Percentiles rank a stretch among this genome's conserved stretches.
These are phyloP conservation scores for Zoysia pacifica DNA, from an alignment of 176 grass and related monocot species.

Conservation along the genomic window DNA sequence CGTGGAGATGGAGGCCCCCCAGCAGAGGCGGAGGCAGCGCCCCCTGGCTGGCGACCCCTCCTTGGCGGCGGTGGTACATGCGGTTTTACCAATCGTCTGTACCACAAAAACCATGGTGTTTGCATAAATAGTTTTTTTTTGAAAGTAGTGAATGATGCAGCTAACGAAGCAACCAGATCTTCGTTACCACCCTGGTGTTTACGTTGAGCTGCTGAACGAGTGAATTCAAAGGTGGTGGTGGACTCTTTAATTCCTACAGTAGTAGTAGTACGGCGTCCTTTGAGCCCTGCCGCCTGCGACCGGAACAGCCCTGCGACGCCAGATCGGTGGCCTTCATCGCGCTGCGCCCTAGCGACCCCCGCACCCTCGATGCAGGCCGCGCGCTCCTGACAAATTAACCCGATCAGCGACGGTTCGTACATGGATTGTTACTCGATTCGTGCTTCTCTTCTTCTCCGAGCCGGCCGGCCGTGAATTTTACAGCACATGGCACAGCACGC, in stretches of 20 bases:
- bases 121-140: no score
- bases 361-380: neutral
- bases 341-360: neutral
- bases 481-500: no score
- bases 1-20: no score
- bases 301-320: neutral
- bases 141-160: neutral
- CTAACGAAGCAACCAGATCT: neutral
- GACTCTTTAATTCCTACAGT: conserved; percentile 9
- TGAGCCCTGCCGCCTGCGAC: neutral
- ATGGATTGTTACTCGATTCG: neutral
- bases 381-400: neutral
- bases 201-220: neutral
- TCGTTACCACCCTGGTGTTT: neutral
- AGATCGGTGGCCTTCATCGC: neutral
- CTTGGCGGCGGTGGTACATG: no score
- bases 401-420: neutral
- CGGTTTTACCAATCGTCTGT: no score
- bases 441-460: neutral
- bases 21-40: no score
- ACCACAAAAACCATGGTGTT: no score
- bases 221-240: neutral
- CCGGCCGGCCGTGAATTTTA: no score
- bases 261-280: neutral
- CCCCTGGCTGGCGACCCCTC: no score